A percentile compares a stretch with the other conserved stretches of the same genome.
Evolutionary conservation across 108 stramenopile genomes (phyloP).

Genomic region (Discostella pseudostelligera): DNA sequence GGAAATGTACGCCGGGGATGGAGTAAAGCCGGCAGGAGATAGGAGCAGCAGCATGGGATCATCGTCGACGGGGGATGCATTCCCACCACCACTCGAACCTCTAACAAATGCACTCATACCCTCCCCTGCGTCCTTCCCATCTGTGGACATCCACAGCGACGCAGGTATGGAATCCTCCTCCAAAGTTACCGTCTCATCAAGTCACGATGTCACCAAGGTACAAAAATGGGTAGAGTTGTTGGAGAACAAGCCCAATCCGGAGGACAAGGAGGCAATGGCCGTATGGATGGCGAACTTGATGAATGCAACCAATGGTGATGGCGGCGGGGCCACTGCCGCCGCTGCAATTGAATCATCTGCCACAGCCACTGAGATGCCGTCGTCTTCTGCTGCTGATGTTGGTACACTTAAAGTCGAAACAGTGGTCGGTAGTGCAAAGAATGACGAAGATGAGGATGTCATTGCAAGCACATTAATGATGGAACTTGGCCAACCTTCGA

Average conservation of each 20-base stretch:
- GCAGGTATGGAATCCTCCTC: background rate
- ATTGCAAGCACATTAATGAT: too few species aligned
- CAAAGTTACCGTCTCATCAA: slow-evolving; percentile 18
- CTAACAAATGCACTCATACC: too few species aligned
- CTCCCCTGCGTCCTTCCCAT: background rate
- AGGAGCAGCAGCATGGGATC: background rate
- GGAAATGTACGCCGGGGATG: background rate
- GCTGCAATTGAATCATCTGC: background rate
- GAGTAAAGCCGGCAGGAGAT: slow-evolving; percentile 1
- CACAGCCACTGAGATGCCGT: background rate
- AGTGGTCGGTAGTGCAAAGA: too few species aligned
- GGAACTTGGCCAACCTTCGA: too few species aligned
- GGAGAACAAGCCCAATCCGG: slow-evolving; percentile 35
- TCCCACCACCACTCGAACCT: too few species aligned
- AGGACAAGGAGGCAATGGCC: slow-evolving; percentile 43
- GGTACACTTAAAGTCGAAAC: too few species aligned
- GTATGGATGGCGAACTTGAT: slow-evolving; percentile 46
- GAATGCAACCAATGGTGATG: slow-evolving; percentile 17
- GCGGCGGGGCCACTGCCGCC: background rate
- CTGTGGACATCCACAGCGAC: background rate
- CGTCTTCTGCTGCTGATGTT: background rate
- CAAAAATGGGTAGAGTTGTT: slow-evolving; percentile 36
- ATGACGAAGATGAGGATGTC: too few species aligned
- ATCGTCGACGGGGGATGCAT: too few species aligned
- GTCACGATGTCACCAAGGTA: slow-evolving; percentile 28